Conservation (phyloP, 805 yeast genomes). For the Candida takata region DNA sequence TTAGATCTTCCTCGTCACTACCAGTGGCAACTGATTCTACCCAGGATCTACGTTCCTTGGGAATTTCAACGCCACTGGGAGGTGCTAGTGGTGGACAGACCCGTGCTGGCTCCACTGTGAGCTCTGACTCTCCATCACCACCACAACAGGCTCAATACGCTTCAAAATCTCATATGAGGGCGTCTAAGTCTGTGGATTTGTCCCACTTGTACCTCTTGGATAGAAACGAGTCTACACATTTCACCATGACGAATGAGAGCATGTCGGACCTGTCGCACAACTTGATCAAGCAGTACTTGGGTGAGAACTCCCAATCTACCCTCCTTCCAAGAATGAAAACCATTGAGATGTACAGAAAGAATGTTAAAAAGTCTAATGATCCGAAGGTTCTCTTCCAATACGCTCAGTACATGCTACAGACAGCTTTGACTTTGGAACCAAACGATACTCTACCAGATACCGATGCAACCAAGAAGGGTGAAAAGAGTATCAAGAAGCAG, state of each 20-base stretch:
- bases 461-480: conserved; percentile 21
- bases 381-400: conserved; percentile 84
- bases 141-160: not conserved
- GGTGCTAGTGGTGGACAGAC: conserved; percentile 1
- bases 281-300: conserved; percentile 44
- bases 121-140: conserved; percentile 14
- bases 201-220: conserved; percentile 34
- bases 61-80: conserved; percentile 12
- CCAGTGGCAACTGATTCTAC: conserved; percentile 18
- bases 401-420: conserved; percentile 84
- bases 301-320: conserved; percentile 37
- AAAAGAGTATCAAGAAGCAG: conserved; percentile 38
- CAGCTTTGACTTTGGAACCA: conserved; percentile 58
- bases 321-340: conserved; percentile 75
- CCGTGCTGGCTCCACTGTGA: conserved; percentile 1
- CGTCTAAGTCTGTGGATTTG: conserved; percentile 32
- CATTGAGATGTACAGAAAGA: conserved; percentile 77
- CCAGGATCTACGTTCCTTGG: conserved; percentile 18
- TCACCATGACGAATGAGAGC: conserved; percentile 32
- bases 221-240: conserved; percentile 27
- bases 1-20: conserved; percentile 8
- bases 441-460: conserved; percentile 2
- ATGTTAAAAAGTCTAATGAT: conserved; percentile 78
- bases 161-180: conserved; percentile 14
- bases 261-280: conserved; percentile 48